Evolutionary conservation across 83 land plant species (phyloP).

Genomic region (Larix sibirica): DNA sequence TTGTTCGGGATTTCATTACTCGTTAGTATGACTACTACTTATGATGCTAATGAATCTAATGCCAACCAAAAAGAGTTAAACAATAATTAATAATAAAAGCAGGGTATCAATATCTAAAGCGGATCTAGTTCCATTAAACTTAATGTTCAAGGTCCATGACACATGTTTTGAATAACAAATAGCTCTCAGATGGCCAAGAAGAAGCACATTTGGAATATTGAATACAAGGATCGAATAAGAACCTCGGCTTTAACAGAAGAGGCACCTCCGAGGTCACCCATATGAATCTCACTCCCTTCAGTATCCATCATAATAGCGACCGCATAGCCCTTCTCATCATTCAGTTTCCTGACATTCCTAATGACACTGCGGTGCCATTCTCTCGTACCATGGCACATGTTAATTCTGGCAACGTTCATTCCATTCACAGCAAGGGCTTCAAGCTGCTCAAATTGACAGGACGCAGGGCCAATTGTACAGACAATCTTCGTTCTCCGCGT

Average conservation of each 20-base stretch:
- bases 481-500: slow-evolving; percentile 92
- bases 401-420: slow-evolving; percentile 94
- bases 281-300: slow-evolving; percentile 98
- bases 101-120: too few relatives aligned
- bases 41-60: too few relatives aligned
- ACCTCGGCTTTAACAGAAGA: slow-evolving; percentile 92
- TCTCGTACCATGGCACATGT: slow-evolving; percentile 97
- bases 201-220: too few relatives aligned
- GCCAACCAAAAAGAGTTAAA: too few relatives aligned
- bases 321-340: slow-evolving; percentile 90
- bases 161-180: too few relatives aligned
- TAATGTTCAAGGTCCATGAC: too few relatives aligned
- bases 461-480: slow-evolving; percentile 91
- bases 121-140: too few relatives aligned
- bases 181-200: too few relatives aligned
- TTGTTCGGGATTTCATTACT: not conserved
- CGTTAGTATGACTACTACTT: too few relatives aligned
- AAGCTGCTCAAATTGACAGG: slow-evolving; percentile 79
- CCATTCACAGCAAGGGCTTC: slow-evolving; percentile 94
- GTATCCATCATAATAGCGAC: slow-evolving; percentile 99
- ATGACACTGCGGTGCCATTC: slow-evolving; percentile 95
- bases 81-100: too few relatives aligned
- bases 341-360: slow-evolving; percentile 70
- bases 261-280: slow-evolving; percentile 95
- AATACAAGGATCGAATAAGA: too few relatives aligned